Conservation (phyloP, 2,329 filamentous ascomycete genomes). For the Pleurostoma richardsiae region DNA sequence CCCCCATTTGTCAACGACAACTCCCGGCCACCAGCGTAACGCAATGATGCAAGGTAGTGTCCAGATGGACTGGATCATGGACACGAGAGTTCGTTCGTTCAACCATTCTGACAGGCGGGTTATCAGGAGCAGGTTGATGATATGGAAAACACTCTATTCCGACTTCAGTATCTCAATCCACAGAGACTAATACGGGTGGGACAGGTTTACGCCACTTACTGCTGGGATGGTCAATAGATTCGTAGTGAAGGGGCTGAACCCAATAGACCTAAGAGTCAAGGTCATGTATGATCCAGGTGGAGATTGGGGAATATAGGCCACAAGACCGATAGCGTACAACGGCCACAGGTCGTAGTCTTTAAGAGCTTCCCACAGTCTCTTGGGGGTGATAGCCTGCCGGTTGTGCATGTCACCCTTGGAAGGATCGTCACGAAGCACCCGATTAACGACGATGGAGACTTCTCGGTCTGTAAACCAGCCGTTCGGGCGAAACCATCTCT, state of each 20-base stretch:
- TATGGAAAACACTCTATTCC: background rate
- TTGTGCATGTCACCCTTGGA: slow-evolving; percentile 55
- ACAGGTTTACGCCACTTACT: slow-evolving; percentile 21
- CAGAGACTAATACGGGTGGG: slow-evolving; percentile 11
- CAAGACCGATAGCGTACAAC: slow-evolving; percentile 43
- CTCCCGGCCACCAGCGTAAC: background rate
- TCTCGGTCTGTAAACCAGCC: slow-evolving; percentile 50
- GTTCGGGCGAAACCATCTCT: slow-evolving; percentile 34
- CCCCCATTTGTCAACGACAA: background rate
- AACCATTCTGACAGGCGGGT: background rate
- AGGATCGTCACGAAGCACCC: slow-evolving; percentile 50
- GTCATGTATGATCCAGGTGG: slow-evolving; percentile 47
- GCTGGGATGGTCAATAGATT: slow-evolving; percentile 51
- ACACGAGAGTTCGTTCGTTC: background rate
- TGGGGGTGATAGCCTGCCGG: slow-evolving; percentile 44
- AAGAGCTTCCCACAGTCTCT: slow-evolving; percentile 40
- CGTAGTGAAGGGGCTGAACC: slow-evolving; percentile 45
- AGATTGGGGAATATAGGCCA: slow-evolving; percentile 38
- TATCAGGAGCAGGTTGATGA: background rate
- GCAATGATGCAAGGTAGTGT: background rate
- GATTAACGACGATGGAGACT: slow-evolving; percentile 52
- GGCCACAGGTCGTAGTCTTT: slow-evolving; percentile 55
- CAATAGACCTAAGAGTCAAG: slow-evolving; percentile 42
- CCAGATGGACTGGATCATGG: background rate
- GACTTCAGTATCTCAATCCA: background rate